Evolutionary conservation across 805 yeast species (phyloP).

Genomic region (Myxozyma geophila): DNA sequence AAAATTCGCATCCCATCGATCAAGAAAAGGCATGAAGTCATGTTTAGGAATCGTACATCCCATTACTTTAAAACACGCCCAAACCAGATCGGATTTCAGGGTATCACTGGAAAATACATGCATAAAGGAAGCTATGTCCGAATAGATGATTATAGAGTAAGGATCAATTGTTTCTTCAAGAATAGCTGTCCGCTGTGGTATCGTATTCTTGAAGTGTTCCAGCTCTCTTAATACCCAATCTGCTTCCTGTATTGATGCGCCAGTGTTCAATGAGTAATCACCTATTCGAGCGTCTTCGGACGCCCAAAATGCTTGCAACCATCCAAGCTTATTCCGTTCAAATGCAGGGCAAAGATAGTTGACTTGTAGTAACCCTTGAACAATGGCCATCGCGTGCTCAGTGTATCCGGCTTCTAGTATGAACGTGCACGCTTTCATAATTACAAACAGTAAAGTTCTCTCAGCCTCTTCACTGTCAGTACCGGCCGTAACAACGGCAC

Average conservation of each 20-base stretch:
- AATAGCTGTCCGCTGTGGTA: conserved; percentile 4
- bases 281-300: conserved; percentile 38
- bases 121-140: conserved; percentile 35
- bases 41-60: conserved; percentile 23
- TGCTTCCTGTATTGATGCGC: neutral
- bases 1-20: conserved; percentile 15
- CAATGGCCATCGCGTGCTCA: conserved; percentile 36
- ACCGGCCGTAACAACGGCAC: neutral
- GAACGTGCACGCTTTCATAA: conserved; percentile 9
- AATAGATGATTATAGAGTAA: conserved; percentile 32
- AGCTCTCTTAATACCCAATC: conserved; percentile 11
- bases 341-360: conserved; percentile 23
- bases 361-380: conserved; percentile 37
- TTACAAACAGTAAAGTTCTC: conserved; percentile 1
- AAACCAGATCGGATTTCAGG: conserved; percentile 19
- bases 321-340: neutral
- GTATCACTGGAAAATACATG: conserved; percentile 5
- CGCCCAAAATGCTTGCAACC: conserved; percentile 36
- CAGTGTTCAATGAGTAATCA: conserved; percentile 15
- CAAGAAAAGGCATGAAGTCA: conserved; percentile 10
- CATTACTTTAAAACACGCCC: conserved; percentile 31
- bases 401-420: conserved; percentile 36
- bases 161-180: conserved; percentile 24
- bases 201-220: neutral
- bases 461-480: conserved; percentile 5